Base-by-base conservation (phyloP, 148 eudicot genomes). In the Dianthus caryophyllus region DNA sequence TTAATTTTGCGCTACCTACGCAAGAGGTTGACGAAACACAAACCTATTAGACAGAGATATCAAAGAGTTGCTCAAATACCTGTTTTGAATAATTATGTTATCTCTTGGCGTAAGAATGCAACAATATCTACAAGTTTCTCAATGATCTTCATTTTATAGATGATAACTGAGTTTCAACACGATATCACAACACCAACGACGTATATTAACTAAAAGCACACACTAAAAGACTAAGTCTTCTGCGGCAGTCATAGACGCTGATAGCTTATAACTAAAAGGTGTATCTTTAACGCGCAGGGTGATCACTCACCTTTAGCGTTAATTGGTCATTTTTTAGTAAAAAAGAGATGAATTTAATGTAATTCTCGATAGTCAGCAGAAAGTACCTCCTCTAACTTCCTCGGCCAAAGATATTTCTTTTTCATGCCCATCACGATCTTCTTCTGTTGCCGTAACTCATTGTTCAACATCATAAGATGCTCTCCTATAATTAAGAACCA, bases 111-210 rank as follows among this genome's bases (percentile, higher is more conserved):
- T 69, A 93, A 85, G 79, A 83, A 93, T 61, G 87, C 83, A 53
- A 88, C 96, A 49, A 93, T 67, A 74, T 93, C 98, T 67, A 87
- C 95, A 66, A 93, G 88, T 81, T 90, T 93, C 87, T 90, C 98
- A 73, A 93, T 85, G 48, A 93, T 84, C 98, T 93, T 72, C 72
- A 78, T 9, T 30, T 33, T 33, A 2, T 21, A 0, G 24, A n/a
- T 58, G 22, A 36, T 18, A 26, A 51, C 9, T 17, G 1, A 17
- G 15, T 15, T 53, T 30, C 16, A 63, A 27, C 13, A 58, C 52
- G 30, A 39, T 11, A 70, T n/a, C n/a, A n/a, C n/a, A n/a, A n/a
- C n/a, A n/a, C n/a, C n/a, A n/a, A n/a, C n/a, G n/a, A n/a, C n/a
- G n/a, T n/a, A n/a, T n/a, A n/a, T n/a, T n/a, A n/a, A n/a, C n/a